Percentiles rank a stretch among this genome's conserved stretches.
phyloP scores from a whole-genome alignment of 208 protist species.

The Endotrypanum monterogeii region DNA sequence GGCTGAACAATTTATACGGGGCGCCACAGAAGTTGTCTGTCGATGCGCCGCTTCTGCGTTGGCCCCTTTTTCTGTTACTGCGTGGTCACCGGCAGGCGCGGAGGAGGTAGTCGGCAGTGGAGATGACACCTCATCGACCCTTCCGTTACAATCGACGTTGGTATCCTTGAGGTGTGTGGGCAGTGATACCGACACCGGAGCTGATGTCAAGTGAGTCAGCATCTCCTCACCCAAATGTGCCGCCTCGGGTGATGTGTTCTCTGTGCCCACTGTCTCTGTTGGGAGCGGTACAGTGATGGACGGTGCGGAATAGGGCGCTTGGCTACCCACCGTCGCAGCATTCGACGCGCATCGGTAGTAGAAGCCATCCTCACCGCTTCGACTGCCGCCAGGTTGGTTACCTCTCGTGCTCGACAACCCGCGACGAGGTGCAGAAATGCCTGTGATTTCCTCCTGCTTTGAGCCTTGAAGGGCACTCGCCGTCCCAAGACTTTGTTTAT shows the following conservation, averaged over 20 bases:
- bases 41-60: not conserved
- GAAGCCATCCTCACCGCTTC: constrained; percentile 5
- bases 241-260: not conserved
- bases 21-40: not conserved
- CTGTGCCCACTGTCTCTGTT: not conserved
- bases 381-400: not conserved
- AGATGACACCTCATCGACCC: not conserved
- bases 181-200: not conserved
- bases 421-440: not conserved
- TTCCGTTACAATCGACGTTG: not conserved
- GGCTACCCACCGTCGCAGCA: constrained; percentile 37
- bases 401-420: constrained; percentile 8
- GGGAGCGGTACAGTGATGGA: not conserved
- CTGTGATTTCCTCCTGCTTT: not conserved
- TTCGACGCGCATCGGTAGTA: constrained; percentile 31
- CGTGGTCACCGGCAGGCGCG: too few relatives aligned
- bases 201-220: not conserved
- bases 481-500: constrained; percentile 24
- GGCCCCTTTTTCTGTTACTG: not conserved
- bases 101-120: not conserved
- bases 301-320: constrained; percentile 4
- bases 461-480: constrained; percentile 16
- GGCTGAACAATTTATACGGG: not conserved
- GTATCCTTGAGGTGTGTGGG: not conserved
- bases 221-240: not conserved